Base-by-base conservation (phyloP, 2,329 filamentous ascomycete genomes). In the Keithomyces neogunnii region DNA sequence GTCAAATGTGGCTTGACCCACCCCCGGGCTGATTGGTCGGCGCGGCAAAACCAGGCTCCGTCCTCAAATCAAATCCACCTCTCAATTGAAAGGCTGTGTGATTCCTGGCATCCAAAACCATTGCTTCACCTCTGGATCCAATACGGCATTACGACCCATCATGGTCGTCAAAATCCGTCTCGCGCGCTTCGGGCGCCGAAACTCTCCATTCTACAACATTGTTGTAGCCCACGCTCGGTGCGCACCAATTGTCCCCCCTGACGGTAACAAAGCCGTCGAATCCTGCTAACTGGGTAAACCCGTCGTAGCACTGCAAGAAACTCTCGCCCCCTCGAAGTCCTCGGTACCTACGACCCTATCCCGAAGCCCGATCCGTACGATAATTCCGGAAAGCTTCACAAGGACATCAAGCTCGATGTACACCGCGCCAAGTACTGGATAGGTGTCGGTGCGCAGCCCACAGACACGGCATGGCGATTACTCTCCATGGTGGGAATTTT, bases 101-200 rank as follows among this genome's bases (percentile, higher is more conserved):
- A 19, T 19, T 19, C 19, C 19, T 19, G 19, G 19, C 19, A 19
- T 19, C 19, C 19, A 19, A 19, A 19, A 19, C 19, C 19, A 19
- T 19, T 19, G 19, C 19, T 19, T 19, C 19, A 19, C 19, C 19
- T 19, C 19, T 19, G 19, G 19, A 35, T 13, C 7, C 45, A 49
- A 4, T n/a, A 36, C n/a, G 33, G 19, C 19, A 40, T 9, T 28
- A 31, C 31, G 32, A 50, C 43, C 54, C 52, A 50, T 43, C 60
- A 96, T 99, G 93, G 92, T 97, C 56, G 79, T 99, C 63, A 88
- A 88, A 69, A 93, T 99, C 69, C 86, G 93, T 53, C 84, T 99
- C 61, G 88, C 93, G 61, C 91, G 93, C 69, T 96, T 97, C 69
- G 90, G 91, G 66, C 89, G 86, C 69, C 83, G 81, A 58, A 91